Evolutionary conservation across 2,329 filamentous ascomycete genomes (phyloP).

Genomic region (Cercospora brassicicola): DNA sequence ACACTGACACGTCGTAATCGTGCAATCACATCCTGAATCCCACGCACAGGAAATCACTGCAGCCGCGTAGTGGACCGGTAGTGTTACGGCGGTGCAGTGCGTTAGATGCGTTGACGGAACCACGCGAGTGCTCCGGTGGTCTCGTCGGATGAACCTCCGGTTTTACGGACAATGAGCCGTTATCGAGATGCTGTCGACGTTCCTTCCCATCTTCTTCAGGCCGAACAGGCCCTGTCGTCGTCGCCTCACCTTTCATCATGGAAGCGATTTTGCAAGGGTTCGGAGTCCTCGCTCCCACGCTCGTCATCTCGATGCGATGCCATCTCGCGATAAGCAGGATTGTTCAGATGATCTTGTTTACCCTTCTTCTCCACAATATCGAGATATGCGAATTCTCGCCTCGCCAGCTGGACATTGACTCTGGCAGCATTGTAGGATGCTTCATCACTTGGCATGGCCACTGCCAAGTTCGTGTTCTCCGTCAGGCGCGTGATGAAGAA

Average conservation of each 20-base stretch:
- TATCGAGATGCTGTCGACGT: neutral
- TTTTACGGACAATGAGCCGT: neutral
- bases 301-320: slow-evolving; percentile 18
- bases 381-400: slow-evolving; percentile 72
- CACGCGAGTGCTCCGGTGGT: neutral
- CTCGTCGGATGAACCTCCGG: neutral
- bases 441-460: slow-evolving; percentile 86
- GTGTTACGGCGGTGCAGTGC: neutral
- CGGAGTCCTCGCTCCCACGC: slow-evolving; percentile 22
- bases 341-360: slow-evolving; percentile 26
- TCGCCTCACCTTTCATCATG: slow-evolving; percentile 20
- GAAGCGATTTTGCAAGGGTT: slow-evolving; percentile 16
- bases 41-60: neutral
- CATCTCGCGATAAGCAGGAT: slow-evolving; percentile 17
- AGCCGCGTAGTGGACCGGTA: neutral
- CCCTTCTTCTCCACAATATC: slow-evolving; percentile 48
- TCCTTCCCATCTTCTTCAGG: neutral
- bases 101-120: neutral
- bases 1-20: neutral
- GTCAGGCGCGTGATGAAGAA: slow-evolving; percentile 95
- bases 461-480: slow-evolving; percentile 94
- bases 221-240: neutral
- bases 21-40: neutral
- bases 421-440: slow-evolving; percentile 87
- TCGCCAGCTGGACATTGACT: slow-evolving; percentile 83